phyloP scores from a whole-genome alignment of 768 basidiomycete species.

The Ramaria rubella region DNA sequence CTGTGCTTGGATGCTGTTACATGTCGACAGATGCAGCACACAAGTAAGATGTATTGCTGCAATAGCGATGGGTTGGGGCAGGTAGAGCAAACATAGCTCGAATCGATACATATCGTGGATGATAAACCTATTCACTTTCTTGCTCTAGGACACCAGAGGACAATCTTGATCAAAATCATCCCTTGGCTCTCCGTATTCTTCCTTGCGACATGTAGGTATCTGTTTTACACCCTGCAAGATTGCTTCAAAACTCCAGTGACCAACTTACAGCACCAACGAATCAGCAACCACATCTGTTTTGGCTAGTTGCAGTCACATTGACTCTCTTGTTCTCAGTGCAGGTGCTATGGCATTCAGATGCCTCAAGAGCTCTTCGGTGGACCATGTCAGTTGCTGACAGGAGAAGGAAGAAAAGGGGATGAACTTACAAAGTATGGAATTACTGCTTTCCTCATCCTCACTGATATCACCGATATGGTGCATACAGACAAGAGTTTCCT shows the following conservation, averaged over 20 bases:
- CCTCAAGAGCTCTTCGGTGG: conserved; percentile 70
- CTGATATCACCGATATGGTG: too few species aligned
- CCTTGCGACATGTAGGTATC: conserved; percentile 71
- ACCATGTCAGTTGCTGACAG: background rate
- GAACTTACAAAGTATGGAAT: conserved; percentile 97
- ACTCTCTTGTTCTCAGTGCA: conserved; percentile 98
- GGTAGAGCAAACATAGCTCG: conserved; percentile 88
- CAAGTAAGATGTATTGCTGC: conserved; percentile 87
- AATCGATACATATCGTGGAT: conserved; percentile 96
- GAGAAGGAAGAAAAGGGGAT: conserved; percentile 13
- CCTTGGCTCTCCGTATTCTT: conserved; percentile 41
- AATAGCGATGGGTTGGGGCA: conserved; percentile 91
- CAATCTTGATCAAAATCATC: conserved; percentile 37
- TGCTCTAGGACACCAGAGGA: conserved; percentile 60
- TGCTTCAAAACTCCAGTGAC: conserved; percentile 3
- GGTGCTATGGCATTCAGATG: conserved; percentile 94
- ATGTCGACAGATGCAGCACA: conserved; percentile 86
- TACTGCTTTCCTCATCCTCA: conserved; percentile 93
- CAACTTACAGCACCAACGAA: conserved; percentile 48
- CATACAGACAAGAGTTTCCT: too few species aligned
- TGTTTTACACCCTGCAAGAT: background rate
- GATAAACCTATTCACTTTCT: conserved; percentile 83
- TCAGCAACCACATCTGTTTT: conserved; percentile 46
- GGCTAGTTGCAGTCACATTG: conserved; percentile 88
- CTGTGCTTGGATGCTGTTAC: conserved; percentile 91